These are phyloP conservation scores for Candida pseudoglaebosa DNA, from an alignment of 805 yeast genomes.

Conservation along the genomic window DNA sequence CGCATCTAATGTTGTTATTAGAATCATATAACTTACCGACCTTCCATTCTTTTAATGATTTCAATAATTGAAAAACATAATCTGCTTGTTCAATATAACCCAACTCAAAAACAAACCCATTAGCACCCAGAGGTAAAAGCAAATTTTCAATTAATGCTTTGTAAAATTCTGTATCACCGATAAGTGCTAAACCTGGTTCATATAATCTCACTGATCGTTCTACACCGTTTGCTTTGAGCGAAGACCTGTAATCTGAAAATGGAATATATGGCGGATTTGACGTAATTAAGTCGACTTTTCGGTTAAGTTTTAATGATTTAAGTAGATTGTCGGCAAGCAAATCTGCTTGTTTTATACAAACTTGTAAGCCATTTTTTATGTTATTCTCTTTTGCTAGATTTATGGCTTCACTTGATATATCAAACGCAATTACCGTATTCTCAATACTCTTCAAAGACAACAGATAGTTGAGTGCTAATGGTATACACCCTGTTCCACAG, in stretches of 20 bases:
- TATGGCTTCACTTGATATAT: slow-evolving; percentile 53
- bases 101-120: slow-evolving; percentile 71
- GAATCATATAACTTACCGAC: slow-evolving; percentile 49
- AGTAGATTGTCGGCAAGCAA: slow-evolving; percentile 9
- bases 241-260: slow-evolving; percentile 32
- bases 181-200: slow-evolving; percentile 79
- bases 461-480: slow-evolving; percentile 42
- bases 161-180: slow-evolving; percentile 76
- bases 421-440: slow-evolving; percentile 44
- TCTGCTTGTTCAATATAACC: slow-evolving; percentile 60
- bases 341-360: slow-evolving; percentile 13
- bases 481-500: slow-evolving; percentile 87
- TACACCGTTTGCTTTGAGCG: slow-evolving; percentile 35
- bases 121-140: slow-evolving; percentile 36
- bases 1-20: slow-evolving; percentile 52
- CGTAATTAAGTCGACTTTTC: slow-evolving; percentile 48
- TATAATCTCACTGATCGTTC: slow-evolving; percentile 61
- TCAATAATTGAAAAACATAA: slow-evolving; percentile 25
- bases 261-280: slow-evolving; percentile 95
- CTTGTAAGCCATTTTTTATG: background rate
- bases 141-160: slow-evolving; percentile 47
- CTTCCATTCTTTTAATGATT: slow-evolving; percentile 40
- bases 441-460: slow-evolving; percentile 9
- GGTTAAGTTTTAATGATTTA: slow-evolving; percentile 5
- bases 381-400: slow-evolving; percentile 46